Evolutionary conservation across 2,329 filamentous ascomycete genomes (phyloP).

Genomic region (Trematosphaeria pertusa): DNA sequence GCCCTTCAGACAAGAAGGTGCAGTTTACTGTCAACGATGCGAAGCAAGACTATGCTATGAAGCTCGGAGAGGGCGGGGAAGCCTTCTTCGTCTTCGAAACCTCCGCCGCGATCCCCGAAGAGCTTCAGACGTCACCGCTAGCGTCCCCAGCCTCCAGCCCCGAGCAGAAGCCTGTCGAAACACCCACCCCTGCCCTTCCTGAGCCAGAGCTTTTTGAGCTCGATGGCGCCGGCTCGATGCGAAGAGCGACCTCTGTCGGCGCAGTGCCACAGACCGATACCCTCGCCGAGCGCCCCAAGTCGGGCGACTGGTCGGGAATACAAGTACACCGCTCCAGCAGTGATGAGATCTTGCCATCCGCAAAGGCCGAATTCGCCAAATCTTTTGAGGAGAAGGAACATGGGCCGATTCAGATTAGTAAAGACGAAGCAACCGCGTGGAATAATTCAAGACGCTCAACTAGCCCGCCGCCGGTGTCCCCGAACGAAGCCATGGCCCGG

Average conservation of each 20-base stretch:
- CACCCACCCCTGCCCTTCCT: constrained; percentile 59
- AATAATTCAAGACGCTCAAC: constrained; percentile 61
- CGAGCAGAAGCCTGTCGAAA: constrained; percentile 61
- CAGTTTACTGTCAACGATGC: constrained; percentile 94
- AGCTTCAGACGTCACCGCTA: constrained; percentile 90
- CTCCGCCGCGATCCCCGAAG: constrained; percentile 86
- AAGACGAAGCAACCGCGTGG: constrained; percentile 44
- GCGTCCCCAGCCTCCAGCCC: constrained; percentile 91
- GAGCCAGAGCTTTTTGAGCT: constrained; percentile 76
- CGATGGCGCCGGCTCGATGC: constrained; percentile 51
- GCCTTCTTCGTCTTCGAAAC: constrained; percentile 99
- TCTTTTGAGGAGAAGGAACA: constrained; percentile 35
- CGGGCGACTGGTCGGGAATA: constrained; percentile 46
- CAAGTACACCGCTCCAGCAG: constrained; percentile 56
- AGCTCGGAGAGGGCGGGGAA: constrained; percentile 94
- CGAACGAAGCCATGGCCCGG: constrained; percentile 79
- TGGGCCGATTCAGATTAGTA: constrained; percentile 41
- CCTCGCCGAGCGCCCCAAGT: constrained; percentile 31
- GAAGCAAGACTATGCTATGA: constrained; percentile 96
- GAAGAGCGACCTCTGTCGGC: constrained; percentile 40
- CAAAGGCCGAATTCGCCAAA: constrained; percentile 48
- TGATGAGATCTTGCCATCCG: constrained; percentile 60
- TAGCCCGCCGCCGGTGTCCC: constrained; percentile 77
- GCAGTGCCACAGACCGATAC: constrained; percentile 33
- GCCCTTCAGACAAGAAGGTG: constrained; percentile 98